phyloP scores from a whole-genome alignment of 1,139 yeast species.

The Geotrichum aggregatum region DNA sequence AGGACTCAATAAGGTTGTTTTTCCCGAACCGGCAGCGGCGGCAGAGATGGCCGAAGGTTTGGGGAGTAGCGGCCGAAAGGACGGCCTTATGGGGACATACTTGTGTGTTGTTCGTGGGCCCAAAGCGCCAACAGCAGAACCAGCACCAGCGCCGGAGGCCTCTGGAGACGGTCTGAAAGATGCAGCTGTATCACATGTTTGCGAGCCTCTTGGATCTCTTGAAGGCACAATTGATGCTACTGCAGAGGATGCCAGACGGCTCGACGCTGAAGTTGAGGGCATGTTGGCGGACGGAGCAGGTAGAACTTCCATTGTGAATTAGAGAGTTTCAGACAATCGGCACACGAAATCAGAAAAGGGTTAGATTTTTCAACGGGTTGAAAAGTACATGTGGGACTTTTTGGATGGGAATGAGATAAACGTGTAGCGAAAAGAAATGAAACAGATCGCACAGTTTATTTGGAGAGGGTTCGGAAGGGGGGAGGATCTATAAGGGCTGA shows the following conservation, averaged over 20 bases:
- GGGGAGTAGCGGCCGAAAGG: slow-evolving; percentile 19
- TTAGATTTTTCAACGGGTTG: too few species aligned
- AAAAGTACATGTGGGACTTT: not conserved
- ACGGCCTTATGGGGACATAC: slow-evolving; percentile 17
- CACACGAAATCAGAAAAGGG: too few species aligned
- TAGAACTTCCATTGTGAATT: slow-evolving; percentile 3
- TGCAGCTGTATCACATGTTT: too few species aligned
- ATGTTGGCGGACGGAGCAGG: not conserved
- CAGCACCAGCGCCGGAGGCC: not conserved
- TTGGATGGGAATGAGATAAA: slow-evolving; percentile 1
- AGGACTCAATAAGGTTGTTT: not conserved
- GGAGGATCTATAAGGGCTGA: not conserved
- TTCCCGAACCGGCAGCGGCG: slow-evolving; percentile 9
- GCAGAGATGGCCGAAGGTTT: slow-evolving; percentile 23
- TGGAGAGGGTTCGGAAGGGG: not conserved
- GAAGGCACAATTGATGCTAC: too few species aligned
- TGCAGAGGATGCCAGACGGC: too few species aligned
- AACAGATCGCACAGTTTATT: slow-evolving; percentile 19
- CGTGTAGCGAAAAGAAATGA: slow-evolving; percentile 20
- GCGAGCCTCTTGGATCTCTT: too few species aligned
- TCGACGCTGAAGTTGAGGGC: not conserved
- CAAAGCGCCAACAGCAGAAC: not conserved
- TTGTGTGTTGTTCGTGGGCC: slow-evolving; percentile 2
- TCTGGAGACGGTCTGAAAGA: too few species aligned
- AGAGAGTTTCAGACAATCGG: too few species aligned